These are phyloP conservation scores for Pseudogymnoascus sp. DNA, from an alignment of 2,329 filamentous ascomycete species.

Conservation along the genomic window DNA sequence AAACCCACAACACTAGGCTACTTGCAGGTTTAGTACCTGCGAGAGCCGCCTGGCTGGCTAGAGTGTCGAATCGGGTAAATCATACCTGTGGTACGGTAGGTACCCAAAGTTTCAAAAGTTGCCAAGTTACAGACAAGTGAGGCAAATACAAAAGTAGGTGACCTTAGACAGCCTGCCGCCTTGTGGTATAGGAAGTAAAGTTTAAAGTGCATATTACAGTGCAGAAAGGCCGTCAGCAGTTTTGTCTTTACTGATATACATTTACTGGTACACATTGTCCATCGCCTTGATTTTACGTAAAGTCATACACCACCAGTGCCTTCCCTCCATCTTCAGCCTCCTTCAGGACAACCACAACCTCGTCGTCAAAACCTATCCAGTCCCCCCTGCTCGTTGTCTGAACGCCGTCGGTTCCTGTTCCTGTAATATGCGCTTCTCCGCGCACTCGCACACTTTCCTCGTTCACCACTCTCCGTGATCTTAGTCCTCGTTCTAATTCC, in stretches of 20 bases:
- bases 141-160: neutral
- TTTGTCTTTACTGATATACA: neutral
- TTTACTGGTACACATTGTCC: neutral
- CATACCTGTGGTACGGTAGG: neutral
- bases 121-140: neutral
- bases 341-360: slow-evolving; percentile 57
- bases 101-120: neutral
- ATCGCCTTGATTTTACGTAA: slow-evolving; percentile 37
- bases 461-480: slow-evolving; percentile 32
- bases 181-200: neutral
- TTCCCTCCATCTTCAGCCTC: slow-evolving; percentile 48
- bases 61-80: neutral
- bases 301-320: slow-evolving; percentile 59
- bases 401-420: neutral
- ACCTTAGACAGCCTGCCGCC: neutral
- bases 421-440: slow-evolving; percentile 28
- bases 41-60: neutral
- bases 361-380: slow-evolving; percentile 64
- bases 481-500: slow-evolving; percentile 55
- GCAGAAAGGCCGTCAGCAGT: neutral
- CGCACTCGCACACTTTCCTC: slow-evolving; percentile 46
- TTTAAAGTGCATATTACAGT: no score
- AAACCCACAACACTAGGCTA: neutral
- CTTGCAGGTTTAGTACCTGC: neutral
- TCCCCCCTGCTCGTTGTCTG: slow-evolving; percentile 34